phyloP scores from a whole-genome alignment of 2,329 filamentous ascomycete genomes.

The Paramyrothecium sp. region DNA sequence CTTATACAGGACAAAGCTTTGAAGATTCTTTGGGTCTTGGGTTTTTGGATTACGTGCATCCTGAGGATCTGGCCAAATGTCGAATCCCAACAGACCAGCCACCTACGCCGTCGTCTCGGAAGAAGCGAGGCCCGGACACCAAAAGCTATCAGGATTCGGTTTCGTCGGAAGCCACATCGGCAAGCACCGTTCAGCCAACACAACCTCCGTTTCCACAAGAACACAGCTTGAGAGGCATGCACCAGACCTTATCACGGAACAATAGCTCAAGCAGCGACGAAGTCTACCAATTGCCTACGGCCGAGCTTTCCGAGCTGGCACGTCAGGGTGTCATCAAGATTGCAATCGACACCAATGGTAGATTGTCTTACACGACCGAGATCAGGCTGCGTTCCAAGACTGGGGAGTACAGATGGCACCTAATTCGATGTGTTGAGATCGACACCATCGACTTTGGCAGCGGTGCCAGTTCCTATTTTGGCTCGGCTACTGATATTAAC shows the following conservation, averaged over 20 bases:
- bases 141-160: slow-evolving; percentile 22
- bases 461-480: slow-evolving; percentile 89
- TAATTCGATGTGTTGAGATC: slow-evolving; percentile 86
- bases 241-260: slow-evolving; percentile 44
- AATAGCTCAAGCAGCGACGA: slow-evolving; percentile 50
- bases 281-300: slow-evolving; percentile 44
- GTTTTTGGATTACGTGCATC: slow-evolving; percentile 90
- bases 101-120: slow-evolving; percentile 35
- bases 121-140: slow-evolving; percentile 10
- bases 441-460: slow-evolving; percentile 74
- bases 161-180: slow-evolving; percentile 21
- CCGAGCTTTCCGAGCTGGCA: slow-evolving; percentile 65
- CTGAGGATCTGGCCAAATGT: slow-evolving; percentile 87
- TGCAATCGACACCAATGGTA: slow-evolving; percentile 77
- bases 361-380: slow-evolving; percentile 85
- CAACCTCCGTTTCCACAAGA: slow-evolving; percentile 15
- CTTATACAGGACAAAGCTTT: slow-evolving; percentile 88
- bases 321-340: slow-evolving; percentile 79
- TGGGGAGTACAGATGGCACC: slow-evolving; percentile 91
- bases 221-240: slow-evolving; percentile 24
- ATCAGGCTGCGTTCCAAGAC: slow-evolving; percentile 81
- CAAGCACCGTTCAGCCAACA: slow-evolving; percentile 17
- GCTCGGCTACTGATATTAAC: slow-evolving; percentile 97
- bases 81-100: slow-evolving; percentile 53
- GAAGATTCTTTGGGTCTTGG: slow-evolving; percentile 78